Conservation (phyloP, 495 filamentous ascomycete genomes). For the Aspergillus heteromorphus region DNA sequence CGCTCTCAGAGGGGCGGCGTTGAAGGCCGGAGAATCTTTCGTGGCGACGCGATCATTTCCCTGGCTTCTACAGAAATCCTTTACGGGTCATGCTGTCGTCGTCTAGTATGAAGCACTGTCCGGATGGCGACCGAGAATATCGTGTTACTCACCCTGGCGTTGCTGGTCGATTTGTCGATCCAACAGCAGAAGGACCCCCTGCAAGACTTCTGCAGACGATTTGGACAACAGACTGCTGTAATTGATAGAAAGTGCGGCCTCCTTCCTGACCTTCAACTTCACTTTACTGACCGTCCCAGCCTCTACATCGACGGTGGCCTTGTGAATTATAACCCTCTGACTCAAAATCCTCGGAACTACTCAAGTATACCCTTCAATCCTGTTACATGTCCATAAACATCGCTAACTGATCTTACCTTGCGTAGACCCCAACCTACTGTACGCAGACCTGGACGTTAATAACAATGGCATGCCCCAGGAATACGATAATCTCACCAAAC, state of each 20-base stretch:
- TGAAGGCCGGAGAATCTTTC: too few species aligned
- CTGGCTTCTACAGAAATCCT: too few species aligned
- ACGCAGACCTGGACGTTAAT: constrained; percentile 7
- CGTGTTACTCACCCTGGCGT: neutral
- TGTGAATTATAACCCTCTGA: constrained; percentile 4
- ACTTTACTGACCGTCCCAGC: neutral
- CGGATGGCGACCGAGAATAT: too few species aligned
- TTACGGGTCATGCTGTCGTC: too few species aligned
- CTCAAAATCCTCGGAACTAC: constrained; percentile 4
- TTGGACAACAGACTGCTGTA: constrained; percentile 5
- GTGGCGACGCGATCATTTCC: too few species aligned
- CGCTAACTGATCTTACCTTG: neutral
- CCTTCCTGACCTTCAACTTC: neutral
- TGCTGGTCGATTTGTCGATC: neutral
- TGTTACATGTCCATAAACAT: neutral
- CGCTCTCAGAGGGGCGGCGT: too few species aligned
- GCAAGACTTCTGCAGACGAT: constrained; percentile 6
- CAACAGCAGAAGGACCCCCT: constrained; percentile 1
- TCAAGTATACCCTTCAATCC: neutral
- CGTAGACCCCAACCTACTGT: constrained; percentile 4
- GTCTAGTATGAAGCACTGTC: too few species aligned
- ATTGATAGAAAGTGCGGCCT: constrained; percentile 5
- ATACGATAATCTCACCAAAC: constrained; percentile 8
- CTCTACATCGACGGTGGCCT: constrained; percentile 9
- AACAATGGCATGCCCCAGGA: constrained; percentile 5